Conservation (phyloP, 2,329 filamentous ascomycete genomes). For the Talaromyces sp. region DNA sequence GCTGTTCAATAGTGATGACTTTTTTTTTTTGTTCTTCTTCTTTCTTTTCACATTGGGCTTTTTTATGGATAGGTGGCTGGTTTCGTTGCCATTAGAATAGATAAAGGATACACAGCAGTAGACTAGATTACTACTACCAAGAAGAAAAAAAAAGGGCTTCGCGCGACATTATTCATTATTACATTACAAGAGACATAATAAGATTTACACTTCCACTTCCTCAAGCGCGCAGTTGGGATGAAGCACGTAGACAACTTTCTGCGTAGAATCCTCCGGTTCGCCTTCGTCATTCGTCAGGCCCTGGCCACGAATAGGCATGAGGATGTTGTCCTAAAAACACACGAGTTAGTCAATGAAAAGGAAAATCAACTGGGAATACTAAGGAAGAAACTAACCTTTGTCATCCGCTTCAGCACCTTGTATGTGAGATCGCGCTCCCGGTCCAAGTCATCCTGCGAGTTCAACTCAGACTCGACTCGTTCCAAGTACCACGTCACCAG, state of each 20-base stretch:
- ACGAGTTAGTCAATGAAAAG: slow-evolving; percentile 7
- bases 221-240: slow-evolving; percentile 93
- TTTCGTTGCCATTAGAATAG: not conserved
- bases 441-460: slow-evolving; percentile 75
- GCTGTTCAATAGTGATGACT: not conserved
- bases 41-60: too few species aligned
- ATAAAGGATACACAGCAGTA: not conserved
- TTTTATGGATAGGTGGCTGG: too few species aligned
- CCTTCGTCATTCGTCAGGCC: slow-evolving; percentile 74
- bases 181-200: not conserved
- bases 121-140: not conserved
- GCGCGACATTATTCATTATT: not conserved
- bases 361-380: not conserved
- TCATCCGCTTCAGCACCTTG: slow-evolving; percentile 92
- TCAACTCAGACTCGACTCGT: slow-evolving; percentile 77
- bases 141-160: not conserved
- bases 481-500: slow-evolving; percentile 88
- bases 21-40: too few species aligned
- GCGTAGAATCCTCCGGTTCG: slow-evolving; percentile 45
- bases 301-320: slow-evolving; percentile 67
- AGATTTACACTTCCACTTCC: slow-evolving; percentile 25
- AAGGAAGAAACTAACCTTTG: slow-evolving; percentile 63
- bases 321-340: slow-evolving; percentile 50
- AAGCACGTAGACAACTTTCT: slow-evolving; percentile 70
- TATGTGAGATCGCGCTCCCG: slow-evolving; percentile 65